Evolutionary conservation across 345 rosid genomes (phyloP).

Genomic region (Hypericum androsaemum): DNA sequence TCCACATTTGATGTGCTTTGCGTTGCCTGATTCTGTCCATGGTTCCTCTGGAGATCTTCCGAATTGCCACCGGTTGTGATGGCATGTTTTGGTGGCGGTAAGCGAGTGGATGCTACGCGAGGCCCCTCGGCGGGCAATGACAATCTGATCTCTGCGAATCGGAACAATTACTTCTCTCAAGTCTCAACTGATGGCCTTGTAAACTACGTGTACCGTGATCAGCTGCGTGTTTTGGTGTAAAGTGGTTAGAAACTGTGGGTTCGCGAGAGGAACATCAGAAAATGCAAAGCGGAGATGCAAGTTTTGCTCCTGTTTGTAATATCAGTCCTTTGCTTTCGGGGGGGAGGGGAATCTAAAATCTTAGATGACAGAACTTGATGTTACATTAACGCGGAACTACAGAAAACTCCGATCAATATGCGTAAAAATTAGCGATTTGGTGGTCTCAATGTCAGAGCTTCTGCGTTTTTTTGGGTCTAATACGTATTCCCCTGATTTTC

Average conservation of each 20-base stretch:
- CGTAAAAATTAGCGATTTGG: no score
- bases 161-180: not conserved
- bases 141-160: not conserved
- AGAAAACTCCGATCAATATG: no score
- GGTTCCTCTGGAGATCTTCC: constrained; percentile 6
- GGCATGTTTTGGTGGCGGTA: constrained; percentile 1
- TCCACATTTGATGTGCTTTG: constrained; percentile 1
- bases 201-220: not conserved
- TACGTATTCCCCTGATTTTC: no score
- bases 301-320: not conserved
- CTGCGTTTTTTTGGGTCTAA: no score
- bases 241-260: constrained; percentile 12
- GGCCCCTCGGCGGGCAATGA: not conserved
- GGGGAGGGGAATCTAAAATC: no score
- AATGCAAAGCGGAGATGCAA: not conserved
- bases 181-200: not conserved
- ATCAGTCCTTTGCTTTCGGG: no score
- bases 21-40: constrained; percentile 3
- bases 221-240: constrained; percentile 3
- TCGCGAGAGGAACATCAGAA: not conserved
- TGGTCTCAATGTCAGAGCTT: no score
- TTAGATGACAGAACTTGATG: no score
- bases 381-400: no score
- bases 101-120: not conserved
- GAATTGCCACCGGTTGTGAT: not conserved